phyloP scores from a whole-genome alignment of 176 grass and related monocot species.

The Areca catechu region DNA sequence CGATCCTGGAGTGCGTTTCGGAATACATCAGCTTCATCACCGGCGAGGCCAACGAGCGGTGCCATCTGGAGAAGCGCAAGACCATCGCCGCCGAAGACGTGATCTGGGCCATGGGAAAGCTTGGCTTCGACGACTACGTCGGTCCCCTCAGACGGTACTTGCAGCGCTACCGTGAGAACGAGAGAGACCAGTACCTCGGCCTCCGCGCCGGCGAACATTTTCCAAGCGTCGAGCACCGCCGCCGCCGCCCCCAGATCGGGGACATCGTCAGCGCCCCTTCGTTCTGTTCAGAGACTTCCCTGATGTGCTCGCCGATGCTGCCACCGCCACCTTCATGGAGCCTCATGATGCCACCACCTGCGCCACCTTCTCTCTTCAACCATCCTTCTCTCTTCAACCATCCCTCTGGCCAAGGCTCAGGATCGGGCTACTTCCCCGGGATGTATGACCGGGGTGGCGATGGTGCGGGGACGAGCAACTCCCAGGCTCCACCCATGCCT shows the following conservation, averaged over 20 bases:
- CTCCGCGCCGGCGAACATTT: background rate
- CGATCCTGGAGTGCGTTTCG: constrained; percentile 69
- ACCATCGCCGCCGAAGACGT: constrained; percentile 68
- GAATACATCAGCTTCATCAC: constrained; percentile 87
- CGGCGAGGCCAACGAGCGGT: constrained; percentile 60
- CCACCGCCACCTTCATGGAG: background rate
- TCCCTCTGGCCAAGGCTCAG: constrained; percentile 24
- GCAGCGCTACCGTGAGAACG: constrained; percentile 31
- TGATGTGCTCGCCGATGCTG: background rate
- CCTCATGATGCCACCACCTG: constrained; percentile 28
- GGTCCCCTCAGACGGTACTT: constrained; percentile 27
- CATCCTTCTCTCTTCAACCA: too few species aligned
- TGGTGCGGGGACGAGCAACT: background rate
- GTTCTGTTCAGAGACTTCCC: too few species aligned
- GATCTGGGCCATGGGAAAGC: constrained; percentile 56
- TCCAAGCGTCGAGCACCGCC: constrained; percentile 12
- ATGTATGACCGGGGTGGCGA: constrained; percentile 20
- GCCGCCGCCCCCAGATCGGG: constrained; percentile 1
- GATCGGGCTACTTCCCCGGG: constrained; percentile 32
- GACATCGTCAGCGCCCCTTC: constrained; percentile 5
- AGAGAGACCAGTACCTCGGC: constrained; percentile 9
- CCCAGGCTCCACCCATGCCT: background rate
- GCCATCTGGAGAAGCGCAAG: constrained; percentile 60
- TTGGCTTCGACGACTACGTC: constrained; percentile 69
- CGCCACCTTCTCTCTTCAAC: background rate